Percentiles rank a stretch among this genome's conserved stretches.
Conservation (phyloP, 768 basidiomycete genomes). For the Astraeus odoratus region DNA sequence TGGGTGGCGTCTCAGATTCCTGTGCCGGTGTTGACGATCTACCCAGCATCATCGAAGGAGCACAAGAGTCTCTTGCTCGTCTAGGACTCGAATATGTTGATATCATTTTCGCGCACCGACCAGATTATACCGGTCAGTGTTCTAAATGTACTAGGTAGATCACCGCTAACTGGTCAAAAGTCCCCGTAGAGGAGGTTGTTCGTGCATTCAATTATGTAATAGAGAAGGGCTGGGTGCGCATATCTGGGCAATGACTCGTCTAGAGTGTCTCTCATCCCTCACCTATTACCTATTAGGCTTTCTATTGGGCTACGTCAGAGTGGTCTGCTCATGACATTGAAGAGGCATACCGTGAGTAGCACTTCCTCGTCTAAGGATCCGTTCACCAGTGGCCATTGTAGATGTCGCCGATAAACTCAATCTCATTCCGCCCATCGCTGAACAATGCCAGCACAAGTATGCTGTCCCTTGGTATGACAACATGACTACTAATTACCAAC, state of each 20-base stretch:
- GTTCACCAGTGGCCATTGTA: constrained; percentile 6
- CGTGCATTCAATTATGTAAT: constrained; percentile 53
- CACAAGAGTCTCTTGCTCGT: constrained; percentile 42
- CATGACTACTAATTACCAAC: background rate
- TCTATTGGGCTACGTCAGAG: constrained; percentile 48
- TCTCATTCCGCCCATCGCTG: constrained; percentile 43
- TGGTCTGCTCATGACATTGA: constrained; percentile 49
- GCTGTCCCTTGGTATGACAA: constrained; percentile 3
- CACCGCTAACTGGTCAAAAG: constrained; percentile 14
- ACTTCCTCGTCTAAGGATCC: background rate
- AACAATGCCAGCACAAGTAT: constrained; percentile 45
- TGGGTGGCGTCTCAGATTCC: constrained; percentile 5
- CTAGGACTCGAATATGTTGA: constrained; percentile 51
- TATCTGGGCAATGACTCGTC: no score
- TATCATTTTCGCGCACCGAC: constrained; percentile 43
- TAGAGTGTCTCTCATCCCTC: no score
- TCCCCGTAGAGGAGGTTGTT: constrained; percentile 48
- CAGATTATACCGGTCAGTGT: constrained; percentile 30
- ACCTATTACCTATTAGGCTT: constrained; percentile 17
- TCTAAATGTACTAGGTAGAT: background rate
- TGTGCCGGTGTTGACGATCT: background rate
- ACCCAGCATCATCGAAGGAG: constrained; percentile 47
- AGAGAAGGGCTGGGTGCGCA: constrained; percentile 39
- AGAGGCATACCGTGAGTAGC: constrained; percentile 32
- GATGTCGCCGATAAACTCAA: constrained; percentile 45